Conservation (phyloP, 2,329 filamentous ascomycete species). For the Bretziella fagacearum region DNA sequence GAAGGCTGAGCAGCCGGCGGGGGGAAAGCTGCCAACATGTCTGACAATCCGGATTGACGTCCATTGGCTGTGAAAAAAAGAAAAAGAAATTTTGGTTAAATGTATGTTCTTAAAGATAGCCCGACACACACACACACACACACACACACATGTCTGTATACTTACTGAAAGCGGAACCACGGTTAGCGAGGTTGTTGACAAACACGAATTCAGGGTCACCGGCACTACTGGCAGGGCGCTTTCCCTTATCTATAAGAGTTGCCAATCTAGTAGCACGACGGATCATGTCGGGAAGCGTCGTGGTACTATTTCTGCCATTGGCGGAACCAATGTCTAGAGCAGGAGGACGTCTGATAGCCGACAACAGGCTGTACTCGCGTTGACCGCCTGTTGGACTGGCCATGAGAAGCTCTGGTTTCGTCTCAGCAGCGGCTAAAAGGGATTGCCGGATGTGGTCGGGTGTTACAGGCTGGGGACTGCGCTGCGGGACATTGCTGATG, state of each 20-base stretch:
- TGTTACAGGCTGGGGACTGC: slow-evolving; percentile 17
- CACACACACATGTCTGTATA: background rate
- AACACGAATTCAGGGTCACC: slow-evolving; percentile 36
- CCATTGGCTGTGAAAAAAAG: slow-evolving; percentile 23
- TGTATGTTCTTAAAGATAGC: background rate
- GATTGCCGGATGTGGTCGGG: slow-evolving; percentile 32
- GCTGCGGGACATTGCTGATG: background rate
- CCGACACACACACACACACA: no score
- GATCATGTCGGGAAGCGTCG: slow-evolving; percentile 83
- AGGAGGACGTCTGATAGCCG: slow-evolving; percentile 48
- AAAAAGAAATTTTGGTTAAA: background rate
- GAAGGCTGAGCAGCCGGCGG: slow-evolving; percentile 30
- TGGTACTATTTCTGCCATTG: slow-evolving; percentile 71
- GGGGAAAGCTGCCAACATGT: slow-evolving; percentile 50
- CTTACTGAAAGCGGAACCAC: slow-evolving; percentile 6
- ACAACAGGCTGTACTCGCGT: slow-evolving; percentile 29
- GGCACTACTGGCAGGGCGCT: slow-evolving; percentile 41
- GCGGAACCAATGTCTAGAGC: slow-evolving; percentile 68
- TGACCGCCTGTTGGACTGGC: slow-evolving; percentile 18
- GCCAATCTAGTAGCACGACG: slow-evolving; percentile 72
- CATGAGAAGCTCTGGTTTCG: slow-evolving; percentile 19
- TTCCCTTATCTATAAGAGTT: slow-evolving; percentile 72
- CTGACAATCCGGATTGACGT: slow-evolving; percentile 38
- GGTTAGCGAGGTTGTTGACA: slow-evolving; percentile 23
- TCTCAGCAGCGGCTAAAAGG: slow-evolving; percentile 32